phyloP scores from a whole-genome alignment of 208 protist species.

The Crithidia acanthocephali region DNA sequence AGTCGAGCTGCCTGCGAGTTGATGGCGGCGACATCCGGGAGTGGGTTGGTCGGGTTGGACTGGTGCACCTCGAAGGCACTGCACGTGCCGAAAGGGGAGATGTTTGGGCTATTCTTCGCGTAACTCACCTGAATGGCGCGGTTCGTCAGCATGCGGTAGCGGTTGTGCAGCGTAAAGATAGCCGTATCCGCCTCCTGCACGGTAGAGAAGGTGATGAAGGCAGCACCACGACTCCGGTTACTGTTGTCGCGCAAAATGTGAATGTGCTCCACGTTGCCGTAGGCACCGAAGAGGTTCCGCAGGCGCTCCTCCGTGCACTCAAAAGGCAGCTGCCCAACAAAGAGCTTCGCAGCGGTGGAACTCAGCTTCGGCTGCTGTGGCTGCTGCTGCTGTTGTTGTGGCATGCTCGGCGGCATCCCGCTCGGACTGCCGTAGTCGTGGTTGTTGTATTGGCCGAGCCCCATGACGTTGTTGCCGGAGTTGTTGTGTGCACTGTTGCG shows the following conservation, averaged over 20 bases:
- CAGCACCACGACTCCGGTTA: constrained; percentile 83
- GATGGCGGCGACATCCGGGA: constrained; percentile 74
- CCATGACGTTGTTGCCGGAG: constrained; percentile 29
- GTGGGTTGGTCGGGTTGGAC: constrained; percentile 84
- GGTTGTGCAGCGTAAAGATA: constrained; percentile 90
- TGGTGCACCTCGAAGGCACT: constrained; percentile 83
- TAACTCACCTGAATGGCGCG: constrained; percentile 91
- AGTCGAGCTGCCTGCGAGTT: constrained; percentile 26
- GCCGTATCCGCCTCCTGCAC: constrained; percentile 88
- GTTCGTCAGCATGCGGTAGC: constrained; percentile 89
- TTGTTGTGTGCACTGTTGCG: constrained; percentile 26
- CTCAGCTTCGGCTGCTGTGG: constrained; percentile 46
- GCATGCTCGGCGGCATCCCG: constrained; percentile 18
- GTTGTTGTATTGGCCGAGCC: constrained; percentile 10
- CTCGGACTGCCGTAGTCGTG: constrained; percentile 22
- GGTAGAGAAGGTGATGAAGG: constrained; percentile 83
- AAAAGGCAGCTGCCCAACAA: constrained; percentile 88
- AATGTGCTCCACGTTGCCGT: constrained; percentile 87
- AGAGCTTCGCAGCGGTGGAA: constrained; percentile 69
- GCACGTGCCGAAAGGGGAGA: constrained; percentile 82
- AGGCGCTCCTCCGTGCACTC: constrained; percentile 86
- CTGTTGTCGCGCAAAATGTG: constrained; percentile 86
- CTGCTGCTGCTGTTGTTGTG: too few relatives aligned
- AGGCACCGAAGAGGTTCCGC: constrained; percentile 82
- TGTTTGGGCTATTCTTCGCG: constrained; percentile 88